These are phyloP conservation scores for Hortaea sp. DNA, from an alignment of 2,329 filamentous ascomycete species.

Conservation along the genomic window DNA sequence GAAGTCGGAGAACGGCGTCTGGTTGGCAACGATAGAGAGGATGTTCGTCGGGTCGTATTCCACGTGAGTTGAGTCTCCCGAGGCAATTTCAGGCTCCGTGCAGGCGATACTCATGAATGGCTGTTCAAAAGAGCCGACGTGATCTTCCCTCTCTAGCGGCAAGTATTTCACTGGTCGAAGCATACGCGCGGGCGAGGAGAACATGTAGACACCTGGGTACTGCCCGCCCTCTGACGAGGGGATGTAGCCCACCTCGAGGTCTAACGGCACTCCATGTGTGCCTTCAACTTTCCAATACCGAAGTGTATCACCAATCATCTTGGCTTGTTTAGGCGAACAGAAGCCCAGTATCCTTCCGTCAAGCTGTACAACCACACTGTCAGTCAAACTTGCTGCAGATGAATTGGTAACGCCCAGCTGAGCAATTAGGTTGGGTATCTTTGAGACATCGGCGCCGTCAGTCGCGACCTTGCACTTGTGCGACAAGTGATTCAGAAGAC, in stretches of 20 bases:
- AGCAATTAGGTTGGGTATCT: conserved; percentile 61
- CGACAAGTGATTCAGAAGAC: conserved; percentile 85
- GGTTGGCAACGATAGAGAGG: conserved; percentile 92
- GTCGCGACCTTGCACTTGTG: conserved; percentile 92
- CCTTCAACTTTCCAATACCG: conserved; percentile 94
- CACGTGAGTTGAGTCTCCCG: conserved; percentile 86
- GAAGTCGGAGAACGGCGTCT: conserved; percentile 97
- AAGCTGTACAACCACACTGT: conserved; percentile 80
- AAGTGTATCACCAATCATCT: conserved; percentile 72
- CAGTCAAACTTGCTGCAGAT: conserved; percentile 68
- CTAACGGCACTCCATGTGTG: conserved; percentile 63
- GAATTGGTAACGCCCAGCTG: conserved; percentile 69
- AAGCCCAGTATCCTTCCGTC: conserved; percentile 86
- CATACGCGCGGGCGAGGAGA: conserved; percentile 77
- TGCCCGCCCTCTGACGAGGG: conserved; percentile 84
- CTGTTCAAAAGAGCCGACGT: conserved; percentile 87
- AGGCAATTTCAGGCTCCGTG: conserved; percentile 73
- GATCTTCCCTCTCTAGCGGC: conserved; percentile 74
- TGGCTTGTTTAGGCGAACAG: conserved; percentile 75
- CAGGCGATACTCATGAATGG: conserved; percentile 97
- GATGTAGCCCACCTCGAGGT: conserved; percentile 87
- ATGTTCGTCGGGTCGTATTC: conserved; percentile 94
- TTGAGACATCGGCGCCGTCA: conserved; percentile 59
- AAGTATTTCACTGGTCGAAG: conserved; percentile 87
- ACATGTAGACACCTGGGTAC: conserved; percentile 92